Evolutionary conservation across 768 basidiomycete species (phyloP), one percentile per base, ranked within the genome.

Genomic region (Lactarius deliciosus): DNA sequence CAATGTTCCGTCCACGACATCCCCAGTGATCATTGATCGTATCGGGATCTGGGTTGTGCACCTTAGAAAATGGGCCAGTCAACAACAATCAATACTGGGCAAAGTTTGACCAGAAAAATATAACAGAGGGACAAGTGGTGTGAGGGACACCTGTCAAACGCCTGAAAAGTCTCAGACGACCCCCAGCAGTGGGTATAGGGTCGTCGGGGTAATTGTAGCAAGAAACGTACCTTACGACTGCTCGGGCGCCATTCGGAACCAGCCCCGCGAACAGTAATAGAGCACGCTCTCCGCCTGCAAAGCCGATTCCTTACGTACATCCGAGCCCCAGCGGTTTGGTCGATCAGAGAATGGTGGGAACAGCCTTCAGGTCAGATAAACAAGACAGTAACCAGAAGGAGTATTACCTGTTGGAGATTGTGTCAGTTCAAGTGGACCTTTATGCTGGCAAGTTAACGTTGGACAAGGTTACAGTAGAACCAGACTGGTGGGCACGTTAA

Each of bases 211-310:
- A 8, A 34, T 4, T 56, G 30, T 34, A 32, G 32, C 55, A 30
- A 45, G 13, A 45, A 32, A 36, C 60, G 45, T 40, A 60, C 60
- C 60, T 60, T 30, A 28, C 28, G 20, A 60, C 60, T 60, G 10
- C 15, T 30, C 60, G 45, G n/a, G 61, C 15, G 36, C 36, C 38
- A 13, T 50, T 38, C 10, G 22, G 25, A 41, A 62, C n/a, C 60
- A 1, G 18, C 25, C 36, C 25, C 6, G 50, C 50, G 22, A 38
- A 15, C 22, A 4, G 6, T 11, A n/a, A n/a, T n/a, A 41, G 28
- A 30, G 32, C 13, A 34, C 30, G 20, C 30, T 9, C 53, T 55
- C 16, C 38, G 32, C 36, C 5, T 3, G 28, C 53, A 40, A 55
- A 55, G 20, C 28, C 61, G 28, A 62, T 41, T 62, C 53, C 20